Conservation (phyloP, 495 filamentous ascomycete genomes). For the Aspergillus diversus region DNA sequence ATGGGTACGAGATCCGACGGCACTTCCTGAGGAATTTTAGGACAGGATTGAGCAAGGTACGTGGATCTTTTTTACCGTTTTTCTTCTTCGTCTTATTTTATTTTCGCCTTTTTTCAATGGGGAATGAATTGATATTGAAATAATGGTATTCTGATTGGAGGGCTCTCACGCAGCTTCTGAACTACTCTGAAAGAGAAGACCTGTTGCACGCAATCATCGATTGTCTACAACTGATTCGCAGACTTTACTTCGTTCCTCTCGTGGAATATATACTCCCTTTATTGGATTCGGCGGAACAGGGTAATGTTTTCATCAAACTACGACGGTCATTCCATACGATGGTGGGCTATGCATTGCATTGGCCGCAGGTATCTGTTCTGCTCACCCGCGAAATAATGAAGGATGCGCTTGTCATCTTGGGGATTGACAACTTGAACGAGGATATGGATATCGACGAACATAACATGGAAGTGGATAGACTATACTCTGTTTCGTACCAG, state of each 20-base stretch:
- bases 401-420: slow-evolving; percentile 59
- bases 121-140: not conserved
- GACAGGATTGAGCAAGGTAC: slow-evolving; percentile 42
- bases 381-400: slow-evolving; percentile 57
- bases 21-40: slow-evolving; percentile 54
- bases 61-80: slow-evolving; percentile 1
- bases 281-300: slow-evolving; percentile 32
- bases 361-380: slow-evolving; percentile 50
- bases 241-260: slow-evolving; percentile 52
- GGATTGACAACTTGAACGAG: slow-evolving; percentile 46
- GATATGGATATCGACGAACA: slow-evolving; percentile 26
- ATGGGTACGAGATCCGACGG: slow-evolving; percentile 53
- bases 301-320: slow-evolving; percentile 52
- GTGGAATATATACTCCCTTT: slow-evolving; percentile 43
- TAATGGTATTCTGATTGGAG: slow-evolving; percentile 11
- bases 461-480: slow-evolving; percentile 43
- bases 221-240: slow-evolving; percentile 47
- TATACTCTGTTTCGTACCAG: slow-evolving; percentile 44
- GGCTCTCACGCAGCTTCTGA: slow-evolving; percentile 33
- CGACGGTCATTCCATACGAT: slow-evolving; percentile 66
- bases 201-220: slow-evolving; percentile 44
- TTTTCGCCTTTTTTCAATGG: not conserved
- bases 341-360: slow-evolving; percentile 65
- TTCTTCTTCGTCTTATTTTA: not conserved
- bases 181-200: slow-evolving; percentile 27